Conservation (phyloP, 805 yeast genomes). For the Cyberlindnera bimundalis region DNA sequence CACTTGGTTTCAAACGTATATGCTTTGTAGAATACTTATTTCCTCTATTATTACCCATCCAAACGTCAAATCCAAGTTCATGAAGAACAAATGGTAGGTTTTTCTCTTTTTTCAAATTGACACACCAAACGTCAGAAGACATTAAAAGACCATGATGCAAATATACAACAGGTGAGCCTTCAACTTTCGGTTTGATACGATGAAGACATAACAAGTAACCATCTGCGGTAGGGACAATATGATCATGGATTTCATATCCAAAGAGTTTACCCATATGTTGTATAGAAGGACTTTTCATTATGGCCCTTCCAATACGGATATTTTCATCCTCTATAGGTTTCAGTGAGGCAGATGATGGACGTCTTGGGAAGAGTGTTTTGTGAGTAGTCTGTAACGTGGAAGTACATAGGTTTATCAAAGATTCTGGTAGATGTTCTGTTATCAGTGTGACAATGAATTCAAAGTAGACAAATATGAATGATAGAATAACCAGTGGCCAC, state of each 20-base stretch:
- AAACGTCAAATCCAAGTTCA: conserved; percentile 87
- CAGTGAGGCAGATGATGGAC: not conserved
- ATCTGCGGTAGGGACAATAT: conserved; percentile 73
- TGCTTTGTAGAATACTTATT: conserved; percentile 91
- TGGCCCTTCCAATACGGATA: conserved; percentile 3
- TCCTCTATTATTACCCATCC: conserved; percentile 91
- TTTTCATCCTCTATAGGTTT: conserved; percentile 18
- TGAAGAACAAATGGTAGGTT: conserved; percentile 74
- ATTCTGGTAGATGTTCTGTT: conserved; percentile 43
- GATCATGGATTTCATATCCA: conserved; percentile 72
- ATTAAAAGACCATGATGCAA: conserved; percentile 90
- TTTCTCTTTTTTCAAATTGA: conserved; percentile 41
- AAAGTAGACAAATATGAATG: conserved; percentile 45
- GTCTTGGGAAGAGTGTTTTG: conserved; percentile 2
- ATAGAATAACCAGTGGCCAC: conserved; percentile 44
- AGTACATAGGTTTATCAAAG: conserved; percentile 31
- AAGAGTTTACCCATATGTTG: conserved; percentile 63
- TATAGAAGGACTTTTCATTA: conserved; percentile 50
- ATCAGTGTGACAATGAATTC: conserved; percentile 45
- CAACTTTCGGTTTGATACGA: conserved; percentile 46
- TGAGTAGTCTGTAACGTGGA: conserved; percentile 1
- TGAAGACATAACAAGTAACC: conserved; percentile 75
- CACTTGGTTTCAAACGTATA: conserved; percentile 37
- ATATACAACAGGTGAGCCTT: conserved; percentile 54
- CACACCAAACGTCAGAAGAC: conserved; percentile 82